Evolutionary conservation across 805 yeast species (phyloP).

Genomic region (Barnettozyma vustinii): DNA sequence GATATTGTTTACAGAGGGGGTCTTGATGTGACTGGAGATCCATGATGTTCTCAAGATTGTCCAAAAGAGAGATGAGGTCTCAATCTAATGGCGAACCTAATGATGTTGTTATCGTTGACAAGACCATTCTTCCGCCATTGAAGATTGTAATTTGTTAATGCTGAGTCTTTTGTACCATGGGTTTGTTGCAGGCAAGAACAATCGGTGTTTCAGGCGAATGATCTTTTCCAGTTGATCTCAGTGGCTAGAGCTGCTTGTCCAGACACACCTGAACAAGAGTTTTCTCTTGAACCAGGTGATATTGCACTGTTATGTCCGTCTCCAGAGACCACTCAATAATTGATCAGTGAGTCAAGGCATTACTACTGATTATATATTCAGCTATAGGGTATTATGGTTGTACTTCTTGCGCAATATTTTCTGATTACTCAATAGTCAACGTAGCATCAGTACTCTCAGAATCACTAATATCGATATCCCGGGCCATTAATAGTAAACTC

Average conservation of each 20-base stretch:
- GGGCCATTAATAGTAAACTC: too few species aligned
- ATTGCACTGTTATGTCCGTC: too few species aligned
- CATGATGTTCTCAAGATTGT: constrained; percentile 50
- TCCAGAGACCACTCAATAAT: too few species aligned
- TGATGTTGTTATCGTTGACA: constrained; percentile 6
- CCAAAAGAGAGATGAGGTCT: constrained; percentile 37
- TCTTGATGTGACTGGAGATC: constrained; percentile 65
- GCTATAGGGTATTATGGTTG: too few species aligned
- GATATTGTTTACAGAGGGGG: constrained; percentile 72
- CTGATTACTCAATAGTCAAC: too few species aligned
- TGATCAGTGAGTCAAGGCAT: too few species aligned
- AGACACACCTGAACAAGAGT: constrained; percentile 25
- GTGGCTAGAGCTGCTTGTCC: constrained; percentile 64
- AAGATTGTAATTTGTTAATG: constrained; percentile 75
- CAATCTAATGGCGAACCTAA: background rate
- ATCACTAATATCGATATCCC: too few species aligned
- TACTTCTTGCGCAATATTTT: too few species aligned
- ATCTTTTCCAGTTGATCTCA: constrained; percentile 66
- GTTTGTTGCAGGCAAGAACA: constrained; percentile 71
- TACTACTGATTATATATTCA: too few species aligned
- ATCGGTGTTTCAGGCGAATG: constrained; percentile 80
- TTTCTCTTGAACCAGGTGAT: constrained; percentile 54
- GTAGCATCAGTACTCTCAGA: too few species aligned
- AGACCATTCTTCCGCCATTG: constrained; percentile 39
- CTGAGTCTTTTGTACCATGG: constrained; percentile 67